These are phyloP conservation scores for Dysphania ambrosioides DNA, from an alignment of 148 eudicot genomes.

Conservation along the genomic window DNA sequence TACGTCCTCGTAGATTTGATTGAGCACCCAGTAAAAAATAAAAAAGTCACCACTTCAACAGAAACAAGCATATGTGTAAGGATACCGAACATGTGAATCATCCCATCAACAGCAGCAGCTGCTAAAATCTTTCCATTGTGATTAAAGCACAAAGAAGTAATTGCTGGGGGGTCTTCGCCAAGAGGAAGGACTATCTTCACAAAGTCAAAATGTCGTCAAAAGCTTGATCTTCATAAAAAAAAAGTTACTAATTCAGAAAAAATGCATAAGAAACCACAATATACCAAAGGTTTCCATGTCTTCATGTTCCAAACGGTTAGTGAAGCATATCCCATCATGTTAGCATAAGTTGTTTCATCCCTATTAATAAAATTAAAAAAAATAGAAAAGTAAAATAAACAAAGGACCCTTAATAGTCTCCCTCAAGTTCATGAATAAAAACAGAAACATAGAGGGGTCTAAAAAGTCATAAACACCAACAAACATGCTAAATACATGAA, in stretches of 20 bases:
- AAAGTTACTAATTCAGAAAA: background rate
- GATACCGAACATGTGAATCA: constrained; percentile 99
- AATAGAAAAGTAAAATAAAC: background rate
- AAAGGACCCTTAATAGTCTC: background rate
- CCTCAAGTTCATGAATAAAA: background rate
- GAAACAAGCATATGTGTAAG: constrained; percentile 33
- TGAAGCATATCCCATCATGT: constrained; percentile 63
- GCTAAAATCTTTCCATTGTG: constrained; percentile 98
- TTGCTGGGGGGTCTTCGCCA: constrained; percentile 97
- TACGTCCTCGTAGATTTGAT: background rate
- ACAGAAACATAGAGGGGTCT: background rate
- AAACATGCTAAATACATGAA: background rate
- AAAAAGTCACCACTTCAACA: background rate
- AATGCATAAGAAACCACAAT: constrained; percentile 37
- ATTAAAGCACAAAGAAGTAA: constrained; percentile 87
- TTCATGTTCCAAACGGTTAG: constrained; percentile 97
- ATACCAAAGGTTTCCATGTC: constrained; percentile 95
- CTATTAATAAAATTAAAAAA: constrained; percentile 36
- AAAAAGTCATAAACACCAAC: background rate
- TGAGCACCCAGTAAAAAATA: background rate
- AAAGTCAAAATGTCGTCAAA: constrained; percentile 36
- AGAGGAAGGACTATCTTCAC: constrained; percentile 98
- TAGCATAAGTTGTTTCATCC: constrained; percentile 48
- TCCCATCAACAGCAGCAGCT: constrained; percentile 97
- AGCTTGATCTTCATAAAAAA: constrained; percentile 17